Evolutionary conservation across 345 rosid species (phyloP).

Genomic region (Gynandropsis gynandra): DNA sequence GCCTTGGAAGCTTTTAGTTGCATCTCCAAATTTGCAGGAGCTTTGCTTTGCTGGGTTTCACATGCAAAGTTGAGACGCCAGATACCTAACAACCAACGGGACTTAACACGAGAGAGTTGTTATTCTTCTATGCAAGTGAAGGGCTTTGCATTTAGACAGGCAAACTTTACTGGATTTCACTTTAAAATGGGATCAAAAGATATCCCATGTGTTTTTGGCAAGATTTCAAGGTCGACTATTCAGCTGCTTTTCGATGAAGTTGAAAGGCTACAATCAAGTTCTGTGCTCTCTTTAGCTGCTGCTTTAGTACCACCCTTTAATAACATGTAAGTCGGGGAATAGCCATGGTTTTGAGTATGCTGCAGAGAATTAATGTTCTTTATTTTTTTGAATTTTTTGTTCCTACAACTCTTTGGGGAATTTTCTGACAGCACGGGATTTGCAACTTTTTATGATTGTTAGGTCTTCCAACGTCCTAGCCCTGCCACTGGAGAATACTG

Average conservation of each 20-base stretch:
- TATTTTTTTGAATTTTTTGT: not conserved
- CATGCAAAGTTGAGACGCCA: slow-evolving; percentile 40
- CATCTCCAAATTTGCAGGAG: slow-evolving; percentile 54
- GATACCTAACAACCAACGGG: slow-evolving; percentile 30
- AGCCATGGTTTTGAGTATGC: not conserved
- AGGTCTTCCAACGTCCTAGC: slow-evolving; percentile 50
- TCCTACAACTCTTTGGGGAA: not conserved
- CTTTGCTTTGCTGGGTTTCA: slow-evolving; percentile 48
- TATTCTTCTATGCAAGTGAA: slow-evolving; percentile 29
- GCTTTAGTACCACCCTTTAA: slow-evolving; percentile 52
- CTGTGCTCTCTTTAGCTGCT: slow-evolving; percentile 61
- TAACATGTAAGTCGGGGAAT: slow-evolving; percentile 45
- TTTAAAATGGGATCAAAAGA: slow-evolving; percentile 28
- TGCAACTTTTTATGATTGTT: slow-evolving; percentile 13
- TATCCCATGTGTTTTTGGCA: slow-evolving; percentile 29
- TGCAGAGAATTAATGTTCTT: not conserved
- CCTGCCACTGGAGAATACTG: slow-evolving; percentile 34
- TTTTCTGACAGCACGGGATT: not conserved
- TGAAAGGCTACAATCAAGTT: slow-evolving; percentile 45
- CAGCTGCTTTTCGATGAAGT: slow-evolving; percentile 49
- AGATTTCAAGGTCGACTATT: slow-evolving; percentile 38
- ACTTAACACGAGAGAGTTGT: slow-evolving; percentile 28
- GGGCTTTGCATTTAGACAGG: slow-evolving; percentile 26
- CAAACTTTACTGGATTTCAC: slow-evolving; percentile 28
- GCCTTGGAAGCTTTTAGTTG: slow-evolving; percentile 52